Base-by-base conservation (phyloP, 2,329 filamentous ascomycete species). In the Ophiosphaerella korrae region DNA sequence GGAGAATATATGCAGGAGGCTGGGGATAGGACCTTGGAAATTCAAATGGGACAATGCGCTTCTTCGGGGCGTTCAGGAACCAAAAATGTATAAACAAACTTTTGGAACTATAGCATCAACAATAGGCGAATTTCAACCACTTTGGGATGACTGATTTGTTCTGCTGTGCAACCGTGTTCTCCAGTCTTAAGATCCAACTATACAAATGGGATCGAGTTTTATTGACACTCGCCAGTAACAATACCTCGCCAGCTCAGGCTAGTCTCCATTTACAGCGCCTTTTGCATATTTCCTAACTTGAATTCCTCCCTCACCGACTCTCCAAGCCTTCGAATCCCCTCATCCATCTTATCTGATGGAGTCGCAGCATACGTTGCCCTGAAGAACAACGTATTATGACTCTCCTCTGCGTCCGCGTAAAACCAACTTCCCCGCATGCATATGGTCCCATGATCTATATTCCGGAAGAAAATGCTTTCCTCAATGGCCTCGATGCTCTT, bases 401-500 rank as follows among this genome's bases (percentile, higher is more conserved):
- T 72, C 9, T 78, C 80, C 41, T 83, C 80, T 37, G 81, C 82
- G 69, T 94, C 88, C 1, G 92, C 89, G 51, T 85, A 83, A 81
- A 97, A 99, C 92, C 92, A 99, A 41, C 87, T 92, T 3, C 94
- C 94, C 41, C 89, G 83, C 51, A 89, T 91, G 2, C 94, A 81
- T 39, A 99, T 80, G 4, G 94, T 90, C 18, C 90, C 88, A 63
- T 88, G 83, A 3, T 86, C 83, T 48, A 97, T 87, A 56, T 87
- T 87, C 0, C 83, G 80, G 63, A 89, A 75, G 79, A 96, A 97
- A 38, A 99, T 91, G 48, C 89, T 85, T 63, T 96, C 87, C 74
- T 99, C 94, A 36, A 99, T 81, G 7, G 73, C 84, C 21, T 83
- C 72, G 40, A 90, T 77, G 42, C 74, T 77, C 58, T 72, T 71